Conservation (phyloP, 306 rosid genomes). For the Inga leiocalycina region DNA sequence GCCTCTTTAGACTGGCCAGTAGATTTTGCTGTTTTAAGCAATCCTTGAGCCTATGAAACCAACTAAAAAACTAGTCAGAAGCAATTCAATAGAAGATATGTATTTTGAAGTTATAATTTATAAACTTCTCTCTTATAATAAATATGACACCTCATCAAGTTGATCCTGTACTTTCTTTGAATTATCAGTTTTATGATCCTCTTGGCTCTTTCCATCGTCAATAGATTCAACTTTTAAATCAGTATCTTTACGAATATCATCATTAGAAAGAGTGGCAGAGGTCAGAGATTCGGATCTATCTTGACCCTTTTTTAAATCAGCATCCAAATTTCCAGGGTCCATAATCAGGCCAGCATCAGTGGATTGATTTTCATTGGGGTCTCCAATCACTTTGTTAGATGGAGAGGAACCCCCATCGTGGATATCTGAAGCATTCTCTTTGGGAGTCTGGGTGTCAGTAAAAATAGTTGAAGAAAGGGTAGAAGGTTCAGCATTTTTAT, state of each 20-base stretch:
- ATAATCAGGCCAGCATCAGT: slow-evolving; percentile 45
- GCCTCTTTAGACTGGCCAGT: slow-evolving; percentile 99
- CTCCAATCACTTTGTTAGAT: slow-evolving; percentile 46
- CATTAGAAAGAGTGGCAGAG: slow-evolving; percentile 41
- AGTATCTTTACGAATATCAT: slow-evolving; percentile 45
- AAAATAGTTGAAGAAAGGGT: slow-evolving; percentile 43
- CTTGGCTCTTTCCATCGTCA: slow-evolving; percentile 46
- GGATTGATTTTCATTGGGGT: slow-evolving; percentile 45
- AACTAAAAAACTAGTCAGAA: slow-evolving; percentile 67
- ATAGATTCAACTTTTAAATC: slow-evolving; percentile 48
- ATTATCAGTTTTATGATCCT: slow-evolving; percentile 57
- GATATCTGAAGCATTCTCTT: slow-evolving; percentile 49
- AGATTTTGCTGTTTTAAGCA: slow-evolving; percentile 83
- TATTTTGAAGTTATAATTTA: slow-evolving; percentile 5
- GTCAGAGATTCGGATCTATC: slow-evolving; percentile 52
- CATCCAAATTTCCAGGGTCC: slow-evolving; percentile 46
- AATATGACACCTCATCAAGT: slow-evolving; percentile 84
- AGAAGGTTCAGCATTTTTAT: slow-evolving; percentile 46
- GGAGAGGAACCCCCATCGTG: slow-evolving; percentile 49
- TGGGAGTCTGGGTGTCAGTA: slow-evolving; percentile 32
- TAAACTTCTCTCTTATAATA: slow-evolving; percentile 30
- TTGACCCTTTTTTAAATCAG: slow-evolving; percentile 41
- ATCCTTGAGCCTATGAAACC: slow-evolving; percentile 87
- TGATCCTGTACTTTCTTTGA: slow-evolving; percentile 70
- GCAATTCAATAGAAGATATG: slow-evolving; percentile 29